A percentile compares a stretch with the other conserved stretches of the same genome.
Evolutionary conservation across 306 rosid species (phyloP).

Genomic region (Cucurbita ficifolia): DNA sequence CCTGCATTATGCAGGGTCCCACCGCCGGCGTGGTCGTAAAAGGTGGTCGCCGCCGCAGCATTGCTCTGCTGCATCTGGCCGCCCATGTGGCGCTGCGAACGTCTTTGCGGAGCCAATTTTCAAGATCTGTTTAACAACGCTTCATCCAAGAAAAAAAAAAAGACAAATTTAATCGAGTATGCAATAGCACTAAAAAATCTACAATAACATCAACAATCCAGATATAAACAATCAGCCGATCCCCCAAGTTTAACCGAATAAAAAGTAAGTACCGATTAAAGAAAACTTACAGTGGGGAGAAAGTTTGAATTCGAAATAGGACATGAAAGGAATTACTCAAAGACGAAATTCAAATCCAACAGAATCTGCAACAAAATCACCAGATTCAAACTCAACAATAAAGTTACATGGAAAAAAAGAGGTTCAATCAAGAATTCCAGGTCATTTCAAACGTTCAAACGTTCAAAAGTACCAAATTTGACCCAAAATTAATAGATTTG

Average conservation of each 20-base stretch:
- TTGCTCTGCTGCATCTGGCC: slow-evolving; percentile 99
- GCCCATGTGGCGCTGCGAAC: slow-evolving; percentile 99
- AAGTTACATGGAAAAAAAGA: neutral
- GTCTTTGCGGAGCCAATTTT: slow-evolving; percentile 99
- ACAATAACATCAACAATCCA: neutral
- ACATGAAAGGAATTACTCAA: slow-evolving; percentile 38
- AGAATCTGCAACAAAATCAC: slow-evolving; percentile 19
- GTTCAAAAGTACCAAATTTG: slow-evolving; percentile 6
- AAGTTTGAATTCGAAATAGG: slow-evolving; percentile 37
- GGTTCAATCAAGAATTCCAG: neutral
- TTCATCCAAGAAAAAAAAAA: slow-evolving; percentile 14
- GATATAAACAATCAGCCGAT: neutral
- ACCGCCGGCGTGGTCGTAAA: slow-evolving; percentile 53
- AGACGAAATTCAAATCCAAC: slow-evolving; percentile 22
- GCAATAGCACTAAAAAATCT: neutral
- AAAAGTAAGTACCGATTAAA: neutral
- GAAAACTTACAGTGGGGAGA: slow-evolving; percentile 47
- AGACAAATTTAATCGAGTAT: neutral
- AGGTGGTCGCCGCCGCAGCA: slow-evolving; percentile 81
- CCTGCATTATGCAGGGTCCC: slow-evolving; percentile 67
- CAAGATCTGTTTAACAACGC: slow-evolving; percentile 60
- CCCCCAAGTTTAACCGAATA: neutral
- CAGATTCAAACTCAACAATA: slow-evolving; percentile 6
- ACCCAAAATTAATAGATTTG: neutral
- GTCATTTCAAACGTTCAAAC: neutral